These are phyloP conservation scores for Alternaria longipes DNA, from an alignment of 2,329 filamentous ascomycete genomes.

Conservation along the genomic window DNA sequence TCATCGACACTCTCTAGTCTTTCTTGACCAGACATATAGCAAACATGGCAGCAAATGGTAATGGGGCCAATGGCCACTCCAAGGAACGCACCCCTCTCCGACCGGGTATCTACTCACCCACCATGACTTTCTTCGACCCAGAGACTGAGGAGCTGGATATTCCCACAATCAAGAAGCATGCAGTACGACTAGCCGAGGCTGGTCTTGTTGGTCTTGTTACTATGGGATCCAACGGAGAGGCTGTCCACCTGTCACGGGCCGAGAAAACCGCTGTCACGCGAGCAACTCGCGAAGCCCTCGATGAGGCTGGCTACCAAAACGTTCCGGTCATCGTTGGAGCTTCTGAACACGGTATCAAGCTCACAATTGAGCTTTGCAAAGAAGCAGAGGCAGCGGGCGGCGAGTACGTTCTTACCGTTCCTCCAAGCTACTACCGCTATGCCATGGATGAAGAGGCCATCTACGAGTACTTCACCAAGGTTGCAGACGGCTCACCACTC, in stretches of 20 bases:
- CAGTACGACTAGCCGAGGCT: constrained; percentile 77
- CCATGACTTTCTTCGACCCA: constrained; percentile 89
- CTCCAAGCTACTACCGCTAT: constrained; percentile 83
- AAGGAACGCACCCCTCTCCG: constrained; percentile 68
- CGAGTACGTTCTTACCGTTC: constrained; percentile 81
- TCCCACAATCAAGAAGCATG: constrained; percentile 79
- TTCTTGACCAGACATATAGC: constrained; percentile 13
- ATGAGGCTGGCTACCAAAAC: constrained; percentile 77
- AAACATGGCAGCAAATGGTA: constrained; percentile 43
- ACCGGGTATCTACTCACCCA: constrained; percentile 86
- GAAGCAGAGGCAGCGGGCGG: constrained; percentile 74
- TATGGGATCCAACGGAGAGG: constrained; percentile 92
- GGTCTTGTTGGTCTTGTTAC: constrained; percentile 84
- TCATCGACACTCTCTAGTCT: background rate
- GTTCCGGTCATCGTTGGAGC: constrained; percentile 86
- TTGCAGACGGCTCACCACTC: constrained; percentile 78
- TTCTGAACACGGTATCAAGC: constrained; percentile 81
- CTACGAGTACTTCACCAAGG: constrained; percentile 75
- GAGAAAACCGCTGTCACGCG: constrained; percentile 79
- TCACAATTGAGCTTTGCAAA: constrained; percentile 78
- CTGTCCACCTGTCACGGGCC: constrained; percentile 80
- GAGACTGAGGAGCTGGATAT: constrained; percentile 87
- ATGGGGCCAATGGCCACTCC: constrained; percentile 48
- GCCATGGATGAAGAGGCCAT: constrained; percentile 79
- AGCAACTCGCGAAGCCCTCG: constrained; percentile 82